Percentiles rank a stretch among this genome's conserved stretches.
phyloP scores from a whole-genome alignment of 164 flowering plant species.

The Piper longum region DNA sequence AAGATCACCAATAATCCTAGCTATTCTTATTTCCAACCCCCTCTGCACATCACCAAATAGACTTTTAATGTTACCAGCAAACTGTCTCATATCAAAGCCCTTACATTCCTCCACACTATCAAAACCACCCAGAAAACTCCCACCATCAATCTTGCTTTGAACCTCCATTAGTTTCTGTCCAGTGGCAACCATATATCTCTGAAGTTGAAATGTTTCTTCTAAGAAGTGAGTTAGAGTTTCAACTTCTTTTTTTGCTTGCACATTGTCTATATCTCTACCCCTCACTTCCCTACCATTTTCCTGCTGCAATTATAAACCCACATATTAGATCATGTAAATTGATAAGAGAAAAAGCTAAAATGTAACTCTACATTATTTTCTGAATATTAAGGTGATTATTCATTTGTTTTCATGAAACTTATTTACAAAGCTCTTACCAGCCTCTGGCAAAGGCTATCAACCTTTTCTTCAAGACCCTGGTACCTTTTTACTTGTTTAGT shows the following conservation, averaged over 20 bases:
- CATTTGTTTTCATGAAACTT: background rate
- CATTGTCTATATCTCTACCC: constrained; percentile 12
- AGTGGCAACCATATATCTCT: constrained; percentile 80
- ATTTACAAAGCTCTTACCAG: constrained; percentile 41
- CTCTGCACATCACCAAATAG: constrained; percentile 70
- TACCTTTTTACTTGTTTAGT: constrained; percentile 72
- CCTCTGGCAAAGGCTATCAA: constrained; percentile 59
- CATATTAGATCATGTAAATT: background rate
- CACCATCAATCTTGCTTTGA: constrained; percentile 45
- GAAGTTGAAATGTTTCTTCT: constrained; percentile 84
- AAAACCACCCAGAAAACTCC: constrained; percentile 18
- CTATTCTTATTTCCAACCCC: constrained; percentile 66
- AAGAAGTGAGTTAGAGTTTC: constrained; percentile 47
- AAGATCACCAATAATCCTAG: constrained; percentile 77
- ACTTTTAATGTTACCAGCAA: constrained; percentile 40
- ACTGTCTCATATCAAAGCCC: constrained; percentile 45
- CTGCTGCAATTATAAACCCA: constrained; percentile 18
- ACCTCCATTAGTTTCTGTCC: constrained; percentile 79
- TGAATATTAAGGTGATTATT: background rate
- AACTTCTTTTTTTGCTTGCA: constrained; percentile 34
- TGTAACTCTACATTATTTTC: too few species aligned
- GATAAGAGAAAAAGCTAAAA: background rate
- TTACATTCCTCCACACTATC: constrained; percentile 25
- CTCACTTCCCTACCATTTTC: constrained; percentile 23
- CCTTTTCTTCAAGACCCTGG: constrained; percentile 66